phyloP scores from a whole-genome alignment of 768 basidiomycete species.

The Lactarius indigo region DNA sequence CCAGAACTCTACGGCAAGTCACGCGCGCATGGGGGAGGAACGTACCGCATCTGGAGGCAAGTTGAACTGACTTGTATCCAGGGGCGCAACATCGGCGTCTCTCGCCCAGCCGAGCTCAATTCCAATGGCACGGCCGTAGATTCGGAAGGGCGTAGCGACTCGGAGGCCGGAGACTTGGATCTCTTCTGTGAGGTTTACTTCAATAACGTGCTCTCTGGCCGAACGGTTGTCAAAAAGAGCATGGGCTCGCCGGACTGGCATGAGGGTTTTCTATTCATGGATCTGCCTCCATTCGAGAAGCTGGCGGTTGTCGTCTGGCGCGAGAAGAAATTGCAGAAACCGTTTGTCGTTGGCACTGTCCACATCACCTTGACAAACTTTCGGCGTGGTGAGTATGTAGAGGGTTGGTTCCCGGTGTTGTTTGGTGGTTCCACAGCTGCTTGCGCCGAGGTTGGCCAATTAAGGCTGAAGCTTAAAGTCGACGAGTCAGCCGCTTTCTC shows the following conservation, averaged over 20 bases:
- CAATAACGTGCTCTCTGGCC: conserved; percentile 63
- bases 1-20: conserved; percentile 74
- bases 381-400: conserved; percentile 65
- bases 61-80: conserved; percentile 70
- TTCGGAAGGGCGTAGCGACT: conserved; percentile 24
- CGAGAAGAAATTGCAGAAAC: conserved; percentile 61
- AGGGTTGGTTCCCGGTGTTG: conserved; percentile 84
- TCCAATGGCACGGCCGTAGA: conserved; percentile 25
- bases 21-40: conserved; percentile 54
- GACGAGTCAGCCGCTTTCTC: conserved; percentile 55
- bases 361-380: conserved; percentile 67
- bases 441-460: conserved; percentile 67
- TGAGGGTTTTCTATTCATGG: conserved; percentile 68
- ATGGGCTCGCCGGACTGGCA: conserved; percentile 76
- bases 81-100: conserved; percentile 66
- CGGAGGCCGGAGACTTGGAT: conserved; percentile 59
- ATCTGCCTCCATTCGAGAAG: conserved; percentile 74
- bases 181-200: conserved; percentile 77
- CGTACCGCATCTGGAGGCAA: conserved; percentile 86
- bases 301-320: conserved; percentile 66
- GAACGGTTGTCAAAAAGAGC: conserved; percentile 70
- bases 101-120: conserved; percentile 37
- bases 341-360: conserved; percentile 54
- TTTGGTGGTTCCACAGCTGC: conserved; percentile 44
- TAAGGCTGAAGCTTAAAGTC: conserved; percentile 67